Conservation (phyloP, 768 basidiomycete species). For the Gymnopilus dilepis region DNA sequence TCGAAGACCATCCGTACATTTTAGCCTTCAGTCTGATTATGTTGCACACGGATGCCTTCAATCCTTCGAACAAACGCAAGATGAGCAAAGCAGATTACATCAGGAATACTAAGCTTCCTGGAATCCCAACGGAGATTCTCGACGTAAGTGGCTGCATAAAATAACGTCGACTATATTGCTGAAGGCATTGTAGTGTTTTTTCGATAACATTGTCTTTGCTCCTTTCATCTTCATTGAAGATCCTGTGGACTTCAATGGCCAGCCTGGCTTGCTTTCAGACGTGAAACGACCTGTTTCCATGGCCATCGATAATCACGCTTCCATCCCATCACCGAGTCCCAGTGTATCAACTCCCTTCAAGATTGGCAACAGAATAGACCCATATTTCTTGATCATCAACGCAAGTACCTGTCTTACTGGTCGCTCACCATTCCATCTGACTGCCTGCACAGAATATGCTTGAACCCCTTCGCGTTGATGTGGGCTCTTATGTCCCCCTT, state of each 20-base stretch:
- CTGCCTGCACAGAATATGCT: slow-evolving; percentile 58
- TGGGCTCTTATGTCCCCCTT: slow-evolving; percentile 59
- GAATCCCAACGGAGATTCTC: slow-evolving; percentile 80
- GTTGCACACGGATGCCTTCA: slow-evolving; percentile 98
- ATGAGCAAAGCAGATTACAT: slow-evolving; percentile 97
- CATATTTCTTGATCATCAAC: slow-evolving; percentile 88
- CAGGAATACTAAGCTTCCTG: slow-evolving; percentile 88
- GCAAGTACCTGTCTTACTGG: slow-evolving; percentile 43
- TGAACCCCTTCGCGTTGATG: slow-evolving; percentile 69
- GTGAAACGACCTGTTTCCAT: slow-evolving; percentile 45
- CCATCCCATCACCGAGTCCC: slow-evolving; percentile 23
- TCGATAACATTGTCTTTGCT: slow-evolving; percentile 94
- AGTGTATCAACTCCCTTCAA: slow-evolving; percentile 41
- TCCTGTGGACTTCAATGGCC: slow-evolving; percentile 71
- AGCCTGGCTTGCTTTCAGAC: slow-evolving; percentile 54
- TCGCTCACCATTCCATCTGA: slow-evolving; percentile 7
- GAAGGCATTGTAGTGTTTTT: slow-evolving; percentile 71
- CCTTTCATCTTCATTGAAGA: slow-evolving; percentile 98
- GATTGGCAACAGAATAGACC: slow-evolving; percentile 79
- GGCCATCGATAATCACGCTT: slow-evolving; percentile 34
- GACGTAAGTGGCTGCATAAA: slow-evolving; percentile 69
- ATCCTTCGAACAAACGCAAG: slow-evolving; percentile 95
- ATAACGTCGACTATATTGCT: too few relatives aligned
- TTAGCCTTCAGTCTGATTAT: slow-evolving; percentile 98
- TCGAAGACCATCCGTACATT: slow-evolving; percentile 89